Evolutionary conservation across 129 eudicot species (phyloP), one percentile per base, ranked within the genome.

Genomic region (Rutidosis leptorrhynchoides): DNA sequence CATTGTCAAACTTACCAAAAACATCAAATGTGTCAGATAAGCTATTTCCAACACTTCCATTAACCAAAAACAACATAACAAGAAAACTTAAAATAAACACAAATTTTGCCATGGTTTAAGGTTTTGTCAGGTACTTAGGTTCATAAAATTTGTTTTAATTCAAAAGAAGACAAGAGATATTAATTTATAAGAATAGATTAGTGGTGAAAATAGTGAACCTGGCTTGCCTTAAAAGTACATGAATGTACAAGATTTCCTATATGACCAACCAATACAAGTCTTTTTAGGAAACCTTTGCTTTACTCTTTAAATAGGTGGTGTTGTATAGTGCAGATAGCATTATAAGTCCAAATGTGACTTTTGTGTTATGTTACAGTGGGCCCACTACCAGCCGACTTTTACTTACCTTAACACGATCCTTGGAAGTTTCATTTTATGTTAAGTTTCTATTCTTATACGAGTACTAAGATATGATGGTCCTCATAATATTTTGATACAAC

Each of bases 31-130:
- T 70, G 57, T 80, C 85, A 16, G 68, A 74, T 57, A 79, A 72
- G 78, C 71, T 68, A 37, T 57, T 75, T 55, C 49, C 86, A 25
- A 75, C 77, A 54, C 24, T 66, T 37, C 73, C 85, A 72, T 63
- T 55, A 74, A 81, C 81, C 37, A 76, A 70, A 14, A 78, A 55
- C 67, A 89, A 74, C 65, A 83, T 58, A 33, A 37, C 58, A 69
- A 79, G 43, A 57, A 88, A 75, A 74, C 79, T 56, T 61, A 71
- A 69, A 68, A 84, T 14, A 32, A 82, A 84, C 60, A 74, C 74
- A 16, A 69, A 56, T 61, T 75, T 82, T 61, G 72, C 81, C 99
- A 94, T 94, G 58, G 42, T 75, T 78, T 71, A 35, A 25, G 65
- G 73, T 69, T 65, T 74, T 56, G 17, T 67, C 58, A 40, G 46